Conservation (phyloP, 176 grass and related monocot genomes). For the Lolium perenne region DNA sequence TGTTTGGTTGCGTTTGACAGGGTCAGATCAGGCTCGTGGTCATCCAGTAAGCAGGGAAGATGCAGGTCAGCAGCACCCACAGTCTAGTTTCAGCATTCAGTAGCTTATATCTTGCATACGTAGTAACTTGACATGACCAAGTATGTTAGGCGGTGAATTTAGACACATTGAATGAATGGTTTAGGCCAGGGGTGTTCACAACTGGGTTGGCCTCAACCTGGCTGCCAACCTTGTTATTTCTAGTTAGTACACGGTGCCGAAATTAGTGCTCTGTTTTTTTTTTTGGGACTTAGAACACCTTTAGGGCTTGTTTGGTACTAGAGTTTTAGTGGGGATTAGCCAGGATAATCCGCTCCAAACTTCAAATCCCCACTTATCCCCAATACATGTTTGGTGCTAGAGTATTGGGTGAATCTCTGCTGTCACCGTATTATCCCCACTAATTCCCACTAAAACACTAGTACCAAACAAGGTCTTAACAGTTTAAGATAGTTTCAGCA, state of each 20-base stretch:
- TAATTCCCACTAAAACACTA: no score
- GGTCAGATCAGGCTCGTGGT: background rate
- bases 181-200: background rate
- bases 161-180: background rate
- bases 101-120: background rate
- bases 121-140: background rate
- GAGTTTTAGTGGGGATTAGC: no score
- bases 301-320: no score
- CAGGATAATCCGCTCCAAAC: no score
- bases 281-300: background rate
- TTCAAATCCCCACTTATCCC: no score
- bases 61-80: conserved; percentile 46
- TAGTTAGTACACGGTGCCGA: background rate
- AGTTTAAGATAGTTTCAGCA: background rate
- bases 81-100: background rate
- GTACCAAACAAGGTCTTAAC: no score
- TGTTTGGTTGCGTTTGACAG: background rate
- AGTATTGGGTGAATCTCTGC: no score
- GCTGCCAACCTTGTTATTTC: background rate
- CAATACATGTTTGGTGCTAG: no score
- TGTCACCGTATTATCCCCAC: no score
- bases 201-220: background rate
- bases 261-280: background rate
- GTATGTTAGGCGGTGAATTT: background rate
- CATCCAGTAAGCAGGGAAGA: conserved; percentile 1